Evolutionary conservation across 2,329 filamentous ascomycete species (phyloP), one percentile per base, ranked within the genome.

Genomic region (Talaromyces sp.): DNA sequence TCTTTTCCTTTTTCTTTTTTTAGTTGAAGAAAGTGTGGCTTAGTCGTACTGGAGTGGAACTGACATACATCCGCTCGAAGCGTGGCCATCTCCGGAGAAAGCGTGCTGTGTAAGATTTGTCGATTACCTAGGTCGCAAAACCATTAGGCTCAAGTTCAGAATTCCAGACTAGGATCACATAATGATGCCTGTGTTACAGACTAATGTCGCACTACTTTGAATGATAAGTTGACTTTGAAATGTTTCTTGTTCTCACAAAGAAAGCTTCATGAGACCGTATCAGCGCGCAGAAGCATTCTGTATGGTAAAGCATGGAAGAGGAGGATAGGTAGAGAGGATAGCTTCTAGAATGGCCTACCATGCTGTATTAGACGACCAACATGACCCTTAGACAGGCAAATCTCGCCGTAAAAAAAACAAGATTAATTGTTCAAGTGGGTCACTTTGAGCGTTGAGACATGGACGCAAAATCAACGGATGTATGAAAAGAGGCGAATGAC

Each of bases 41-140:
- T 45, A n/a, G 53, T 59, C 45, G 39, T 40, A 59, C 52, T 46
- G 25, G 21, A 52, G 53, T 59, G 53, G 53, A 51, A 52, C 53
- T 56, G 28, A 21, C 35, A 46, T 17, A 36, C 36, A 19, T 43
- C 43, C 21, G 56, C 52, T 59, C 56, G 52, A 52, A 33, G 53
- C 28, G 31, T 36, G 21, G 25, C 31, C 28, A 51, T 45, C 35
- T 55, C 21, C 25, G 37, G 45, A 56, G 17, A 35, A 43, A 50
- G 36, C 19, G 36, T 45, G 19, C 25, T 15, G 25, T 52, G 52
- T 50, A 55, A 55, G 52, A 51, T 46, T 39, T 43, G 45, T 56
- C 53, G 36, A 55, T 21, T 54, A 46, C 43, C n/a, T 46, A 19
- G 28, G 2, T 3, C 19, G 17, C 10, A 10, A 45, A 31, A 28